Evolutionary conservation across 139 green algal genomes (phyloP).

Genomic region (Yamagishiella unicocca): DNA sequence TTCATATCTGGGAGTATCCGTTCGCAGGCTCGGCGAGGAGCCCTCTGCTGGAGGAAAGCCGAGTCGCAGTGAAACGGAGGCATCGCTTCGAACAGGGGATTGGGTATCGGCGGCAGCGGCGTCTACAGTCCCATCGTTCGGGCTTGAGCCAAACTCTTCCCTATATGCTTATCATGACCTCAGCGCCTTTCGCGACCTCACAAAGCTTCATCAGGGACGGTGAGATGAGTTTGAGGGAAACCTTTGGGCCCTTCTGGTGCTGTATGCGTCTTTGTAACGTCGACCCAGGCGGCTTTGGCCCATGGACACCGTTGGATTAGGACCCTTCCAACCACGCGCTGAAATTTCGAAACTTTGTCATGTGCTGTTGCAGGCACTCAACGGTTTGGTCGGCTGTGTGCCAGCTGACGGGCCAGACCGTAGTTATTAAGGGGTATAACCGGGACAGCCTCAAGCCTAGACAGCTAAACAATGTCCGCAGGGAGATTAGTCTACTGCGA

Average conservation of each 20-base stretch:
- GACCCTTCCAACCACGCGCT: too few species aligned
- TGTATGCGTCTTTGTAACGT: too few species aligned
- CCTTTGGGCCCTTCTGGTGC: too few species aligned
- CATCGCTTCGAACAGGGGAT: background rate
- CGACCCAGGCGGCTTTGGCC: too few species aligned
- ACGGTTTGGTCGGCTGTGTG: conserved; percentile 35
- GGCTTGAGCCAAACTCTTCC: background rate
- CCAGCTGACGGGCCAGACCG: conserved; percentile 5
- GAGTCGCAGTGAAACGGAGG: background rate
- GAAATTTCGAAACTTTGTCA: too few species aligned
- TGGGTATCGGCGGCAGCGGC: background rate
- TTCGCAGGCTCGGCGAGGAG: conserved; percentile 1
- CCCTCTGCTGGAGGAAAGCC: background rate
- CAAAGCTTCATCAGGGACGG: conserved; percentile 3
- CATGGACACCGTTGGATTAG: too few species aligned
- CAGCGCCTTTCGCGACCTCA: conserved; percentile 21
- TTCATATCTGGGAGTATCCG: background rate
- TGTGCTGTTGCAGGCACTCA: conserved; percentile 11
- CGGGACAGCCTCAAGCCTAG: conserved; percentile 28
- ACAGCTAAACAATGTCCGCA: conserved; percentile 45
- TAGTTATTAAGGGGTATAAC: conserved; percentile 32
- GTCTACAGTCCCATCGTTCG: background rate
- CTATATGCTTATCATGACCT: background rate
- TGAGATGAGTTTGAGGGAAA: background rate
- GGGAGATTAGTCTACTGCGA: conserved; percentile 44